Evolutionary conservation across 495 filamentous ascomycete species (phyloP), one percentile per base, ranked within the genome.

Genomic region (Penicillium daleae): DNA sequence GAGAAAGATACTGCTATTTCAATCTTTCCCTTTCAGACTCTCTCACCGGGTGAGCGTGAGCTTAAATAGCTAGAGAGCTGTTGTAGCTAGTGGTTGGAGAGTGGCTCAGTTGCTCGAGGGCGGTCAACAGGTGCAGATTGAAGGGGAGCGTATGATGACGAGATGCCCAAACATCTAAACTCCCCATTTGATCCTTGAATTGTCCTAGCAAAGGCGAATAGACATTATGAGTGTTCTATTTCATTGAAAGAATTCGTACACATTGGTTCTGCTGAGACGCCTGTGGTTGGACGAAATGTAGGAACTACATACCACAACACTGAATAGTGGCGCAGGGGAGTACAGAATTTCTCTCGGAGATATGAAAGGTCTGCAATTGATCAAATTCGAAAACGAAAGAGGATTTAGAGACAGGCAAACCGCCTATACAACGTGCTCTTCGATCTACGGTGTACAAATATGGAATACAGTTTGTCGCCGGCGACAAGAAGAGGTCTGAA

Each of bases 391-490:
- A 56, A 19, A n/a, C 19, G 13, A 40, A 15, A 19, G 7, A 40
- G 12, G 26, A 9, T 31, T 12, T 13, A n/a, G 26, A 31, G 10
- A 31, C 12, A 27, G 26, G 15, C 49, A 39, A 56, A 13, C 22
- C 19, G 22, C 35, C 32, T 46, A 50, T 54, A 7, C 31, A 37
- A 33, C 21, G 12, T 33, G 51, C 27, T 54, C 32, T 15, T 58
- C 61, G 57, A 56, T 67, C 61, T 64, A 67, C 55, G 21, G 33
- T 64, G 29, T 62, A 61, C 58, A 61, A 17, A 19, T 40, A 26
- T 50, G 53, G 24, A 53, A 56, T 61, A 61, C 57, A 62, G 52
- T 42, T 31, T 67, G 65, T 64, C 65, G 65, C 65, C 65, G 50
- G 61, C 65, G 61, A 64, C 64, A 66, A 58, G 33, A 48, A 46